These are phyloP conservation scores for Microcos paniculata DNA, from an alignment of 345 rosid species.

Conservation along the genomic window DNA sequence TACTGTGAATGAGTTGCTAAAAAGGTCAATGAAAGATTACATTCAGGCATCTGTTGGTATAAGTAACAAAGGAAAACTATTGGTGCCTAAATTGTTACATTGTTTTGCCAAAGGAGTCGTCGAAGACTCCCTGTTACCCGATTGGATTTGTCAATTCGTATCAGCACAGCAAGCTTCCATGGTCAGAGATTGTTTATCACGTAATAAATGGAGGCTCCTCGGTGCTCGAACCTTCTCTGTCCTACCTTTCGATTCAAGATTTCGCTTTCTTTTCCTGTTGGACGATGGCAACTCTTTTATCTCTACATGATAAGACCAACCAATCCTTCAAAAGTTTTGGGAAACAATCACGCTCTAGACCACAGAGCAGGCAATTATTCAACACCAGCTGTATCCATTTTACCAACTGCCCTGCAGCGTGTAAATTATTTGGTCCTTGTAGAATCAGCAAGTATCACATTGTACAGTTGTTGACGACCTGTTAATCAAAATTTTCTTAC, in stretches of 20 bases:
- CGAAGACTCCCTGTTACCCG: slow-evolving; percentile 42
- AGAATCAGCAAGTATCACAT: not conserved
- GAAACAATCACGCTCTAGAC: not conserved
- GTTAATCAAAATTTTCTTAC: not conserved
- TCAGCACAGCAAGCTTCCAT: slow-evolving; percentile 42
- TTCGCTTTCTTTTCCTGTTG: slow-evolving; percentile 52
- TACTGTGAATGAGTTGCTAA: slow-evolving; percentile 45
- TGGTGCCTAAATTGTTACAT: slow-evolving; percentile 61
- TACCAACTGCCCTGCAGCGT: not conserved
- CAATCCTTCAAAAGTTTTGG: not conserved
- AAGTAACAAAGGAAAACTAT: slow-evolving; percentile 46
- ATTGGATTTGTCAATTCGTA: slow-evolving; percentile 63
- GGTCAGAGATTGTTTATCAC: slow-evolving; percentile 43
- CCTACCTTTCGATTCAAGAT: slow-evolving; percentile 57
- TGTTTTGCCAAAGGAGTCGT: slow-evolving; percentile 46
- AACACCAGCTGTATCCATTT: not conserved
- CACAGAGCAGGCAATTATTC: not conserved
- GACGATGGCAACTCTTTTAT: slow-evolving; percentile 11
- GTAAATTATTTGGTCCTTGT: not conserved
- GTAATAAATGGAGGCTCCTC: slow-evolving; percentile 45
- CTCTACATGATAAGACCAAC: not conserved
- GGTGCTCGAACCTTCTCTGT: slow-evolving; percentile 48
- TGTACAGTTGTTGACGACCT: not conserved
- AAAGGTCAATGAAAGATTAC: slow-evolving; percentile 49
- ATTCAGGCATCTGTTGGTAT: slow-evolving; percentile 55